Evolutionary conservation across 257 asterid species (phyloP), one percentile per base, ranked within the genome.

Genomic region (Solanum dulcamara): DNA sequence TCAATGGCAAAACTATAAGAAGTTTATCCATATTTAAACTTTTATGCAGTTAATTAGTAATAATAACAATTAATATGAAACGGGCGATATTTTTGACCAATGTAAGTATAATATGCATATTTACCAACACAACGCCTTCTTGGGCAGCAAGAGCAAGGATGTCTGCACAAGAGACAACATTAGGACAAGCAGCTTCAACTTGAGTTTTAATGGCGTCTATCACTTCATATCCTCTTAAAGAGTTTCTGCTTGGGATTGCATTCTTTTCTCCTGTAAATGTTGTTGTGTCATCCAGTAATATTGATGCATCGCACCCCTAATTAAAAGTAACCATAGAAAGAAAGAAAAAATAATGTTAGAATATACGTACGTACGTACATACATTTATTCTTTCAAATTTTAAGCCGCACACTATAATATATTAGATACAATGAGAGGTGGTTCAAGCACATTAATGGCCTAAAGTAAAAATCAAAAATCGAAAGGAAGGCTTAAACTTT

Each of bases 141-240:
- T 84, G 68, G 13, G 95, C 88, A n/a, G 95, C 97, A 8, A 93
- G 86, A 59, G 94, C 93, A 0, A 91, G 88, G 12, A 91, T 89
- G 30, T 91, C 94, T 2, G 93, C 93, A 79, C 94, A 91, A 32
- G 93, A 91, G 13, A 91, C 94, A 0, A 88, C 85, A 48, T 82
- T 88, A 35, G 60, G 85, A 62, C 94, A 91, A 83, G 92, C 87
- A 3, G 89, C 92, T 85, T 91, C 94, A 38, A 91, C 94, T 42
- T 83, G 85, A 72, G 92, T 79, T 86, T 91, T 91, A 11, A 90
- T 89, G 59, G 79, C 85, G 85, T 91, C 94, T 26, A 91, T 91
- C 33, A 90, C 91, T 7, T 88, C 87, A 64, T 85, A 90, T 7
- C 94, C 93, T 88, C 93, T 84, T 0, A 83, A 88, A 37, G 94